These are phyloP conservation scores for Fusarium cyanostomum DNA, from an alignment of 2,329 filamentous ascomycete species.

Conservation along the genomic window DNA sequence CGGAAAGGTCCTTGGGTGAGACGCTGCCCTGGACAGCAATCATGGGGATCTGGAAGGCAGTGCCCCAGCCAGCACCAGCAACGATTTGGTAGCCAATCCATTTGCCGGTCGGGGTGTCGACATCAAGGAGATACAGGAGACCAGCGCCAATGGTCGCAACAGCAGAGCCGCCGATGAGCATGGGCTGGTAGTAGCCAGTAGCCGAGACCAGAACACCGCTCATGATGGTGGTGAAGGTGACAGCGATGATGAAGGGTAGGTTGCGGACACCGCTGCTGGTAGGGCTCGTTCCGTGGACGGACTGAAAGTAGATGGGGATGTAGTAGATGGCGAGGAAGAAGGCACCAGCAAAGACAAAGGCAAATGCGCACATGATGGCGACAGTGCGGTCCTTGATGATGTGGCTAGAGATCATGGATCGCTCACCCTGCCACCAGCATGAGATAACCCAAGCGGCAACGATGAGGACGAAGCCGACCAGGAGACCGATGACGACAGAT, in stretches of 20 bases:
- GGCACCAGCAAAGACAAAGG: slow-evolving; percentile 55
- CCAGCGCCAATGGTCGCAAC: slow-evolving; percentile 56
- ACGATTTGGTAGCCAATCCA: slow-evolving; percentile 66
- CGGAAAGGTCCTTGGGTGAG: slow-evolving; percentile 54
- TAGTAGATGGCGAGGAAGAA: slow-evolving; percentile 59
- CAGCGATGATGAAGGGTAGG: slow-evolving; percentile 56
- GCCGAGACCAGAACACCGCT: slow-evolving; percentile 52
- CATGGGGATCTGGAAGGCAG: slow-evolving; percentile 60
- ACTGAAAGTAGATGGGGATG: slow-evolving; percentile 59
- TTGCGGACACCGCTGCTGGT: slow-evolving; percentile 56
- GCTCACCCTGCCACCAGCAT: slow-evolving; percentile 56
- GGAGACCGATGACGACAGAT: slow-evolving; percentile 53
- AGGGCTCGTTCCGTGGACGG: slow-evolving; percentile 52
- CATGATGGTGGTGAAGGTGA: slow-evolving; percentile 53
- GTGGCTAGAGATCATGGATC: slow-evolving; percentile 54
- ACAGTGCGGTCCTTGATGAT: slow-evolving; percentile 53
- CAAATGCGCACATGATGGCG: slow-evolving; percentile 49
- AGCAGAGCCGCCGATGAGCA: slow-evolving; percentile 56
- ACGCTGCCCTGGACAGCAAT: slow-evolving; percentile 58
- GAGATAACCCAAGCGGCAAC: slow-evolving; percentile 48
- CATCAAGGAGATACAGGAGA: slow-evolving; percentile 54
- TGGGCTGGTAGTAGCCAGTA: slow-evolving; percentile 54
- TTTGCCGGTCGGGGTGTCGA: slow-evolving; percentile 50
- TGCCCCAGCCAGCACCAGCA: slow-evolving; percentile 58
- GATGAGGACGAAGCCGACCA: slow-evolving; percentile 53